phyloP scores from a whole-genome alignment of 2,329 filamentous ascomycete species.

The Lachnum nothofagi region DNA sequence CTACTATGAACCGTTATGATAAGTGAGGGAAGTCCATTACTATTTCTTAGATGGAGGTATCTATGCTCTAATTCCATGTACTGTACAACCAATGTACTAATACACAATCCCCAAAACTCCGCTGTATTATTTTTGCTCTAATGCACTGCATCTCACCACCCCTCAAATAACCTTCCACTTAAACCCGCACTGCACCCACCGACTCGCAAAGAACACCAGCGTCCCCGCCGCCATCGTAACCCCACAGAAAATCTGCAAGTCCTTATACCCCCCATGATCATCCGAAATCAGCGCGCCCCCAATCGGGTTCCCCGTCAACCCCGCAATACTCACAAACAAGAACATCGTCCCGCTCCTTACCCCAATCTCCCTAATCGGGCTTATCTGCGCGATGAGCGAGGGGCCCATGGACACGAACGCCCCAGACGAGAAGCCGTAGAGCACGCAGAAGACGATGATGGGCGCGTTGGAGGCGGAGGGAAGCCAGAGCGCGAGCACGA shows the following conservation, averaged over 20 bases:
- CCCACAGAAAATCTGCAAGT: constrained; percentile 61
- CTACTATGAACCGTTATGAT: too few species aligned
- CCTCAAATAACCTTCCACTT: constrained; percentile 25
- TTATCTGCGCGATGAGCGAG: constrained; percentile 64
- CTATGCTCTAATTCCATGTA: too few species aligned
- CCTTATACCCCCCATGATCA: constrained; percentile 44
- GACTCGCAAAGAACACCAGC: constrained; percentile 34
- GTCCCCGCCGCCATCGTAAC: constrained; percentile 44
- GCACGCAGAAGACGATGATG: constrained; percentile 58
- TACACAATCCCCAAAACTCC: too few species aligned
- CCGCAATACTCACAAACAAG: constrained; percentile 56
- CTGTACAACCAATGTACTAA: too few species aligned
- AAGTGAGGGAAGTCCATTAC: too few species aligned
- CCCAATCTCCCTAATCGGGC: constrained; percentile 64
- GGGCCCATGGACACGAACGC: constrained; percentile 60
- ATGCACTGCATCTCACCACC: too few species aligned
- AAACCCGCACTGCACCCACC: constrained; percentile 31
- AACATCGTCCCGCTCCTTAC: constrained; percentile 62
- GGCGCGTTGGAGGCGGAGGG: constrained; percentile 47
- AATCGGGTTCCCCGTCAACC: constrained; percentile 63
- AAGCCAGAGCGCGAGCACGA: constrained; percentile 51
- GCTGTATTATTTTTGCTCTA: too few species aligned
- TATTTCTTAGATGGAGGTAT: too few species aligned
- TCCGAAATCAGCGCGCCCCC: constrained; percentile 54
- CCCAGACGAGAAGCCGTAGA: constrained; percentile 67